phyloP scores from a whole-genome alignment of 208 protist genomes.

The Borovskyia barvae region DNA sequence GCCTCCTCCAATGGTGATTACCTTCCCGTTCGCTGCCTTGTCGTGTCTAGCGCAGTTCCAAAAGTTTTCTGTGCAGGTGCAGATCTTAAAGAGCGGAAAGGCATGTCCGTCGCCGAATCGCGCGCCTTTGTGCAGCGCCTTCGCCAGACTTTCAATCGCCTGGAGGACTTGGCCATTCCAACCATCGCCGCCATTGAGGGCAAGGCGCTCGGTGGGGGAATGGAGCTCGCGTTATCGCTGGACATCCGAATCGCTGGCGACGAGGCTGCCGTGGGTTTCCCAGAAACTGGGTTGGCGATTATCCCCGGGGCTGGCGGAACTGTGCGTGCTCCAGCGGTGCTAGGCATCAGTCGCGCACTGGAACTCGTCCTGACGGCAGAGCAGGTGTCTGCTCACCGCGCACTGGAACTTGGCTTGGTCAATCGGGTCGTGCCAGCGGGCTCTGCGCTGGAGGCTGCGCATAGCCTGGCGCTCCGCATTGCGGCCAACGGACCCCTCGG shows the following conservation, averaged over 20 bases:
- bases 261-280: constrained; percentile 61
- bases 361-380: constrained; percentile 90
- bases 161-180: constrained; percentile 80
- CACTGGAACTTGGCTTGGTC: constrained; percentile 70
- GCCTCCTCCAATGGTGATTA: neutral
- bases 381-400: constrained; percentile 44
- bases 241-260: constrained; percentile 77
- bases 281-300: constrained; percentile 89
- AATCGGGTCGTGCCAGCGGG: constrained; percentile 63
- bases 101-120: constrained; percentile 54
- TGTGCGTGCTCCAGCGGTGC: constrained; percentile 65
- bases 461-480: constrained; percentile 48
- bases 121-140: constrained; percentile 70
- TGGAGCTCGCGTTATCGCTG: constrained; percentile 83
- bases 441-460: constrained; percentile 24
- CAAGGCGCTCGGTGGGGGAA: constrained; percentile 87
- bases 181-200: constrained; percentile 86
- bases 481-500: constrained; percentile 81
- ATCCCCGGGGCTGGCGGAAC: constrained; percentile 94
- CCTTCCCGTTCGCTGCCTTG: constrained; percentile 41
- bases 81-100: constrained; percentile 74
- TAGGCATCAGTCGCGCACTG: constrained; percentile 83
- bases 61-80: constrained; percentile 80
- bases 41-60: constrained; percentile 60
- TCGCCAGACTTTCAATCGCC: constrained; percentile 58